phyloP scores from a whole-genome alignment of 345 rosid species.

The Sisymbrium irio region DNA sequence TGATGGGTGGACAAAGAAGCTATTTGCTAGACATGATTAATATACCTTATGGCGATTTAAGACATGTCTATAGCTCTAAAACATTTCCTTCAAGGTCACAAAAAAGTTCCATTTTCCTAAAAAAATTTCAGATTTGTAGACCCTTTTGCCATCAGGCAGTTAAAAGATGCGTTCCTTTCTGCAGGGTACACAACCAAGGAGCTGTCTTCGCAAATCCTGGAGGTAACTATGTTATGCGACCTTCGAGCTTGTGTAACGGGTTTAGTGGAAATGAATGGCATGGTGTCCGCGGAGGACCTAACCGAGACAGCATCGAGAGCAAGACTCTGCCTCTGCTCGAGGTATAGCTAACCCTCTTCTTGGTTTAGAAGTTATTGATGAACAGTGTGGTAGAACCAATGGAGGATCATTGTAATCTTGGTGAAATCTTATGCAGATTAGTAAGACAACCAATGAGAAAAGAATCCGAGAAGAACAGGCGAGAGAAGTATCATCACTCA shows the following conservation, averaged over 20 bases:
- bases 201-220: constrained; percentile 6
- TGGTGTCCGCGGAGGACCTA: not conserved
- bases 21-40: constrained; percentile 24
- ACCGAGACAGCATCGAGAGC: constrained; percentile 14
- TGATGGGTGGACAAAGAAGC: constrained; percentile 16
- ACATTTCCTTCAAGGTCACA: constrained; percentile 25
- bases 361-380: not conserved
- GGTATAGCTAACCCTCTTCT: constrained; percentile 15
- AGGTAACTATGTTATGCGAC: constrained; percentile 23
- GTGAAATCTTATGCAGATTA: constrained; percentile 17
- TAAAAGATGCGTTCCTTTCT: not conserved
- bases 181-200: constrained; percentile 14
- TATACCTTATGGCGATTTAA: constrained; percentile 22
- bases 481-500: constrained; percentile 6
- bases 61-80: constrained; percentile 19
- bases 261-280: not conserved
- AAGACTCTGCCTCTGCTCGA: constrained; percentile 40
- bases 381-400: not conserved
- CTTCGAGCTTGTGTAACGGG: constrained; percentile 17
- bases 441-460: constrained; percentile 8
- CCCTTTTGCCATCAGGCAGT: not conserved
- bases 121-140: not conserved
- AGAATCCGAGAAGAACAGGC: constrained; percentile 13
- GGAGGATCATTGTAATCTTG: not conserved
- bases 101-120: not conserved